Evolutionary conservation across 805 yeast genomes (phyloP).

Genomic region (Wickerhamiella spandovensis): DNA sequence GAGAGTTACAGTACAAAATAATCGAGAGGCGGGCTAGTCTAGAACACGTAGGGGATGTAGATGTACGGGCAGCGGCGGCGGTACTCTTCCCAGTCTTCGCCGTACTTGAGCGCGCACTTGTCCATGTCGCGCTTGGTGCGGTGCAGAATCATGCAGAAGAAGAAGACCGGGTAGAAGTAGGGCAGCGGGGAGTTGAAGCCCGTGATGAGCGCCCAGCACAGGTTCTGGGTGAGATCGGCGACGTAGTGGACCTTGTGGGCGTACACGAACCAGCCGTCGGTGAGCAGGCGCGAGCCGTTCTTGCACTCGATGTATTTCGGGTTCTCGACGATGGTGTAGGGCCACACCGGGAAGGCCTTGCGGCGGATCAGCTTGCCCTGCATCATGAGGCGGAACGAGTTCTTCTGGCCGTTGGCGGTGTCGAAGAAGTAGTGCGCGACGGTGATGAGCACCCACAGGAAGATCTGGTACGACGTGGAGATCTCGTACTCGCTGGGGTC

Average conservation of each 20-base stretch:
- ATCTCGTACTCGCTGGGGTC: conserved; percentile 72
- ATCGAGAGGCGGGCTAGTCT: conserved; percentile 12
- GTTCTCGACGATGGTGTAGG: conserved; percentile 65
- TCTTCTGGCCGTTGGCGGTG: conserved; percentile 90
- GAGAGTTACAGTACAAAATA: neutral
- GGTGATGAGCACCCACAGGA: conserved; percentile 43
- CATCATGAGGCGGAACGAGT: conserved; percentile 61
- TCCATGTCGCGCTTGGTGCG: conserved; percentile 79
- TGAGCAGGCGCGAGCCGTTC: conserved; percentile 69
- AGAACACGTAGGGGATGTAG: conserved; percentile 78
- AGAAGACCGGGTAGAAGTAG: conserved; percentile 91
- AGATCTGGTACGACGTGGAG: conserved; percentile 46
- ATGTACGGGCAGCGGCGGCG: conserved; percentile 78
- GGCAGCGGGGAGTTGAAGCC: conserved; percentile 84
- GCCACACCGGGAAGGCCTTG: conserved; percentile 88
- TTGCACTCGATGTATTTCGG: conserved; percentile 78
- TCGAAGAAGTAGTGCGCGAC: conserved; percentile 85
- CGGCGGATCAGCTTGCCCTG: conserved; percentile 68
- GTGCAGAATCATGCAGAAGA: conserved; percentile 74
- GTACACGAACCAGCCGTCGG: conserved; percentile 89
- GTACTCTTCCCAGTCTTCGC: conserved; percentile 86
- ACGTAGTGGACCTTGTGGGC: conserved; percentile 94
- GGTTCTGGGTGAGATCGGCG: conserved; percentile 78
- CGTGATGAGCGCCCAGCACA: conserved; percentile 85
- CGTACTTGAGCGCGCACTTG: conserved; percentile 78